Evolutionary conservation across 371 early-diverging fungal species (phyloP), one percentile per base, ranked within the genome.

Genomic region (Circinella umbellata): DNA sequence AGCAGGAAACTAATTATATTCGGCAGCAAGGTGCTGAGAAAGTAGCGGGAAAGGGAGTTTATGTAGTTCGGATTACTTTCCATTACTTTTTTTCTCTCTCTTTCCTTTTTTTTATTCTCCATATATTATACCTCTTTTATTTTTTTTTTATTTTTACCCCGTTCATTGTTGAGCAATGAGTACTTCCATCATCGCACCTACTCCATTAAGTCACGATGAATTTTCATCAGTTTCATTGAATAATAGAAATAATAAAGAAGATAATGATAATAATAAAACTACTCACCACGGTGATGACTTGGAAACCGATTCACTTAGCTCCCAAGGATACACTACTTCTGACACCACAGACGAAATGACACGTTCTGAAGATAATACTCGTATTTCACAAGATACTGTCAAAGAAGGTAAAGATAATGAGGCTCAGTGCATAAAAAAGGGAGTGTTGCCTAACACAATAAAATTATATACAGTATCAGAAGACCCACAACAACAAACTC

Each of bases 241-340:
- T 42, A 42, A 42, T 9, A 6, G 3, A 1, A 27, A 27, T 27
- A 27, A 27, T 27, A 42, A 11, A 42, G 42, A 11, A 42, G 42
- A 42, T 6, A 53, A 15, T 15, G 15, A 53, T 15, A 53, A n/a
- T 3, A 13, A 15, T n/a, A 13, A 0, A 53, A 1, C 48, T 48
- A 10, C 48, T 48, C 48, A 13, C 48, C 1, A 48, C 27, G 27
- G 27, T 42, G 3, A 11, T 53, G 53, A 53, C 53, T 6, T 53
- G 53, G 53, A 53, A 15, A 53, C 53, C 1, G 53, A 53, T 18
- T 53, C 53, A 15, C 53, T 53, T 18, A 53, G 53, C 5, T 53
- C 53, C 53, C 53, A 53, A 53, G 53, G 53, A 6, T 53, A 53
- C 15, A 53, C 53, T 18, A 53, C 53, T 53, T 53, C 53, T 53